Evolutionary conservation across 192 early-diverging fungal genomes (phyloP).

Genomic region (Podila minutissima): DNA sequence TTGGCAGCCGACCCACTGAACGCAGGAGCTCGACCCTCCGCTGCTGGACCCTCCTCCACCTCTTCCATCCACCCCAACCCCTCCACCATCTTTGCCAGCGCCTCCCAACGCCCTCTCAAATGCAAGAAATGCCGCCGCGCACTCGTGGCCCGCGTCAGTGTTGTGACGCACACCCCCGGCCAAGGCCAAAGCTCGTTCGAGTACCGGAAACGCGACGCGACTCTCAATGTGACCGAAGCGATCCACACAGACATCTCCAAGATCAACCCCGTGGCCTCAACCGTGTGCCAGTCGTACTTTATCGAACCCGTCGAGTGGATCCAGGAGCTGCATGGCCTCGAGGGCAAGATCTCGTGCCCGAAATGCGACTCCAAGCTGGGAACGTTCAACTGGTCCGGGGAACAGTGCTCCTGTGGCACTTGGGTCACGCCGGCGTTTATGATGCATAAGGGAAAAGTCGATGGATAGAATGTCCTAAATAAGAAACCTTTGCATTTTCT

Average conservation of each 20-base stretch:
- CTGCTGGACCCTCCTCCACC: conserved; percentile 6
- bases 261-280: conserved; percentile 18
- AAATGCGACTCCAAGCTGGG: conserved; percentile 85
- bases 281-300: conserved; percentile 79
- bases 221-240: conserved; percentile 51
- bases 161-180: conserved; percentile 76
- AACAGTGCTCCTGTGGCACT: conserved; percentile 82
- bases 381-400: conserved; percentile 82
- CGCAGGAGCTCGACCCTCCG: conserved; percentile 6
- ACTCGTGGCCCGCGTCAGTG: conserved; percentile 67
- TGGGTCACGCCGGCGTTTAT: conserved; percentile 86
- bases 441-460: conserved; percentile 80
- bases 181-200: conserved; percentile 77
- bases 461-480: conserved; percentile 50
- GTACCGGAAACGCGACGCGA: conserved; percentile 73
- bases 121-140: conserved; percentile 59
- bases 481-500: not conserved
- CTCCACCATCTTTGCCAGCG: conserved; percentile 1
- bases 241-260: conserved; percentile 22
- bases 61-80: conserved; percentile 14
- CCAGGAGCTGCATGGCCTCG: conserved; percentile 65
- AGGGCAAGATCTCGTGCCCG: conserved; percentile 80
- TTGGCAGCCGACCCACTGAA: conserved; percentile 62
- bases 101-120: conserved; percentile 19
- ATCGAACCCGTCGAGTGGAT: conserved; percentile 91